Conservation (phyloP, 1,139 yeast genomes). For the Fermentozyma sake region DNA sequence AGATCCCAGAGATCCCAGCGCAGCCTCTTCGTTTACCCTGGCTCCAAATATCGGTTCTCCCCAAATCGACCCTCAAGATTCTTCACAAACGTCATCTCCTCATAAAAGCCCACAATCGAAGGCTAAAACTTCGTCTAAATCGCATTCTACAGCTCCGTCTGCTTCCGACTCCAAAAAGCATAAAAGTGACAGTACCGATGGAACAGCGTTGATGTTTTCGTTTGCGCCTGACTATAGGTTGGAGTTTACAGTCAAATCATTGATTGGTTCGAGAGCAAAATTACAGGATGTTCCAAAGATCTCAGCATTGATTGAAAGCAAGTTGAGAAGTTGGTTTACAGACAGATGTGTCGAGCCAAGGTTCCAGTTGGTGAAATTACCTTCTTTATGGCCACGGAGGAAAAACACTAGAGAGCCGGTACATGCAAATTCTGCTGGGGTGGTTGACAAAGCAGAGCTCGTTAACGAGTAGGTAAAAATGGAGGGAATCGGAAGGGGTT, state of each 20-base stretch:
- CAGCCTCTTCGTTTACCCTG: too few relatives aligned
- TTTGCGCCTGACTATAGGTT: constrained; percentile 87
- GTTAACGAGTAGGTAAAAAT: too few relatives aligned
- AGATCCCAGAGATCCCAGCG: too few relatives aligned
- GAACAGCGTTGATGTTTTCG: constrained; percentile 78
- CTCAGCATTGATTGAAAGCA: constrained; percentile 76
- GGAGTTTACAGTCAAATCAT: constrained; percentile 79
- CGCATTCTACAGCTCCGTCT: constrained; percentile 5
- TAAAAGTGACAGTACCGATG: constrained; percentile 27
- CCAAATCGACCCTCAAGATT: constrained; percentile 8
- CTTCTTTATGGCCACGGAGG: constrained; percentile 86
- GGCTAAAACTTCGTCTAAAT: constrained; percentile 3
- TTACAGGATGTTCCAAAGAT: constrained; percentile 92
- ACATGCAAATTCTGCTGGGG: constrained; percentile 11
- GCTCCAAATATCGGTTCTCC: too few relatives aligned
- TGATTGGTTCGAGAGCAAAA: constrained; percentile 90
- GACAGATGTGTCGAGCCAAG: constrained; percentile 94
- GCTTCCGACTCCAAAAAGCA: constrained; percentile 13
- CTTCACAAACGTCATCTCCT: constrained; percentile 8
- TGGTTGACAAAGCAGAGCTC: constrained; percentile 10
- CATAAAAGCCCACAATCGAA: constrained; percentile 2
- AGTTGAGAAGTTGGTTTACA: constrained; percentile 82
- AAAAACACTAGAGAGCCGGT: constrained; percentile 56
- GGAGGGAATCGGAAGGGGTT: too few relatives aligned
- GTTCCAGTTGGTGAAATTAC: constrained; percentile 77